These are phyloP conservation scores for Cytidiella melzeri DNA, from an alignment of 768 basidiomycete genomes.

Conservation along the genomic window DNA sequence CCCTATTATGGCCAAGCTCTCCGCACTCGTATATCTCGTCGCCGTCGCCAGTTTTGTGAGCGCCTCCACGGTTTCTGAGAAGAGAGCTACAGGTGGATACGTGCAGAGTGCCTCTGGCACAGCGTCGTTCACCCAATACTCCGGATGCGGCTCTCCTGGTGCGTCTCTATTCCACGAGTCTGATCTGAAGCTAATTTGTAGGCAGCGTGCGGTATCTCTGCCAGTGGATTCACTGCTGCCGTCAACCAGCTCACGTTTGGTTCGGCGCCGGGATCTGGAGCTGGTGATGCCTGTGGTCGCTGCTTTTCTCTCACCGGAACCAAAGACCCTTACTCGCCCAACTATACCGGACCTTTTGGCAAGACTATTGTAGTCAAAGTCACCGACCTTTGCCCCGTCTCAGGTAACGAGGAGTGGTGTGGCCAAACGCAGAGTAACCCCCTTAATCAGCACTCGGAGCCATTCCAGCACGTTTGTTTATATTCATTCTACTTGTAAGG, in stretches of 20 bases:
- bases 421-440: conserved; percentile 39
- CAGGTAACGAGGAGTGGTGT: conserved; percentile 49
- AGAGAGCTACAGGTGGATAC: conserved; percentile 42
- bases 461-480: conserved; percentile 52
- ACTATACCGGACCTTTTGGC: conserved; percentile 42
- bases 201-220: conserved; percentile 48
- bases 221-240: conserved; percentile 47
- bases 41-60: conserved; percentile 5
- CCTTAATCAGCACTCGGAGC: conserved; percentile 36
- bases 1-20: conserved; percentile 4
- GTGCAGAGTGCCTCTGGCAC: conserved; percentile 45
- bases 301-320: conserved; percentile 50
- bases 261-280: conserved; percentile 39
- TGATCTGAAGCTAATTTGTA: not conserved
- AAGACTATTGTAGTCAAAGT: conserved; percentile 48
- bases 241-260: conserved; percentile 55
- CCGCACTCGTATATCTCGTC: conserved; percentile 3
- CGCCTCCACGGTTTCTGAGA: conserved; percentile 9
- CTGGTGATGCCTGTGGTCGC: conserved; percentile 57
- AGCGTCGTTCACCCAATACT: conserved; percentile 55
- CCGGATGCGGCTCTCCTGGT: conserved; percentile 46
- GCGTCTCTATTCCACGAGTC: not conserved
- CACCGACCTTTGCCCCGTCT: conserved; percentile 38
- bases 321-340: conserved; percentile 46
- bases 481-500: not conserved